phyloP scores from a whole-genome alignment of 768 basidiomycete species.

The Inosperma sp. region DNA sequence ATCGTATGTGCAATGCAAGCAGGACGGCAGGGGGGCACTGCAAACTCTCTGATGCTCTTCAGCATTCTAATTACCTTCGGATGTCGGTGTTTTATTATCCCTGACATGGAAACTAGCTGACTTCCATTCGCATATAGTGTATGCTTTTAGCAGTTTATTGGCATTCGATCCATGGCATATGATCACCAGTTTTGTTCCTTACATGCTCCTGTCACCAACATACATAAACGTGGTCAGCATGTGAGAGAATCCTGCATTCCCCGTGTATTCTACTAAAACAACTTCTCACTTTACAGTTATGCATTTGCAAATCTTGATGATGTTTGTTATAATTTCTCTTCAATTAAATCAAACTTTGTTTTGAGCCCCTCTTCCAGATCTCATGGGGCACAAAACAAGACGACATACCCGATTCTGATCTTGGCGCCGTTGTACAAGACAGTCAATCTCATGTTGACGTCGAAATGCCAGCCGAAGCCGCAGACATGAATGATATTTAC shows the following conservation, averaged over 20 bases:
- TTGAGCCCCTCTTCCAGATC: conserved; percentile 42
- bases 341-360: conserved; percentile 8
- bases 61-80: conserved; percentile 86
- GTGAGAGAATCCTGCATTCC: conserved; percentile 37
- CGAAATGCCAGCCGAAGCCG: conserved; percentile 76
- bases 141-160: conserved; percentile 69
- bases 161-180: conserved; percentile 97
- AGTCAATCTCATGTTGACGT: conserved; percentile 81
- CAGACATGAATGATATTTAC: conserved; percentile 79
- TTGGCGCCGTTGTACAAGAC: conserved; percentile 81
- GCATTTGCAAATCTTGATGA: conserved; percentile 86
- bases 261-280: not conserved
- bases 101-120: not conserved
- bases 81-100: conserved; percentile 37
- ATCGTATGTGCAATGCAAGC: conserved; percentile 77
- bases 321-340: conserved; percentile 37
- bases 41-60: conserved; percentile 75
- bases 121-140: conserved; percentile 44
- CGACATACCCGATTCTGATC: conserved; percentile 62
- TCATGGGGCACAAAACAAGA: conserved; percentile 98
- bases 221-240: conserved; percentile 76
- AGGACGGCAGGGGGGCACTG: conserved; percentile 55
- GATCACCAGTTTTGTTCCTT: conserved; percentile 85
- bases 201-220: conserved; percentile 79
- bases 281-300: conserved; percentile 45